Evolutionary conservation across 1,284 basidiomycete species (phyloP), one percentile per base, ranked within the genome.

Genomic region (Termitomyces sp.): DNA sequence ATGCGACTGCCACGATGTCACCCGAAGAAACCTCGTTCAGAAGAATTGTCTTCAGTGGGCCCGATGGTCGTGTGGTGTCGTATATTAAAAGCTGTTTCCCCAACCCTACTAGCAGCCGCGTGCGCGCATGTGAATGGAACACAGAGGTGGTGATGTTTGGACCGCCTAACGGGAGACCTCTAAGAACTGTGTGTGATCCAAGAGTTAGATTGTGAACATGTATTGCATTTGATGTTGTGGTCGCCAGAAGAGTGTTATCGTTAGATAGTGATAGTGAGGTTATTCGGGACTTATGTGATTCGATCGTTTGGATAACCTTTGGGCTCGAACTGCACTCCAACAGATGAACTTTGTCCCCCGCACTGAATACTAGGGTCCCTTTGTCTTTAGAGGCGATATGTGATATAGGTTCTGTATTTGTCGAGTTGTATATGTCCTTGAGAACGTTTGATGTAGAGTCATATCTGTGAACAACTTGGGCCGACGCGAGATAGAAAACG

Each of bases 51-150:
- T 82, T 86, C 31, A 72, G 51, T 10, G 85, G 83, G 5, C 69
- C 68, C 11, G 78, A 78, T 13, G 83, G 77, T 18, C 78, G 75
- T 24, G 73, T 79, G 2, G 76, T 78, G 58, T 89, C 86, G 55
- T 82, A 89, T 16, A 87, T 68, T 16, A 80, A 58, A 3, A 89
- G 58, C 42, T 80, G 75, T 40, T 70, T 71, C 0, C 76, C 79
- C n/a, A 74, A 62, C 3, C 75, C 77, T 7, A 88, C 65, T 3
- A 89, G 68, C 18, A 88, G 71, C 37, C 75, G 72, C 3, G 79
- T 81, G 10, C 77, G 77, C 1, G 73, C 67, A 63, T 86, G 81
- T 8, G 76, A 71, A 59, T 87, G 84, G 60, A 88, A 88, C 13
- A 69, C 64, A 50, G 79, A 81, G 5, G 77, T 69, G 0, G 68